A percentile compares a stretch with the other conserved stretches of the same genome.
Evolutionary conservation across 1,139 yeast genomes (phyloP).

Genomic region (Yamadazyma songkhlaensis): DNA sequence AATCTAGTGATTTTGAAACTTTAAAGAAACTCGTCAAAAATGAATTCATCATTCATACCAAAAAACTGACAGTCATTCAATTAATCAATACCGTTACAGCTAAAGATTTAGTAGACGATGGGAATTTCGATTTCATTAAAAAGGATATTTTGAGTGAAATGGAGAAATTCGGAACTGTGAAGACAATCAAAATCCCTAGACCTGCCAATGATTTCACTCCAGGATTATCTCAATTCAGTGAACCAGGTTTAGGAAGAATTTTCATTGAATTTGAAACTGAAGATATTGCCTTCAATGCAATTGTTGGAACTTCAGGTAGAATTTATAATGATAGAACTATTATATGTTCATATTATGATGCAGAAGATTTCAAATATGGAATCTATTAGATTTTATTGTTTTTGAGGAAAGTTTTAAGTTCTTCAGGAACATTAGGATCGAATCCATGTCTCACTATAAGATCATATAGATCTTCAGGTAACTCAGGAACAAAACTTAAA

Average conservation of each 20-base stretch:
- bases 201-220: slow-evolving; percentile 43
- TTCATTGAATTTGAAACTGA: slow-evolving; percentile 61
- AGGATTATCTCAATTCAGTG: slow-evolving; percentile 41
- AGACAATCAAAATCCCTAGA: slow-evolving; percentile 60
- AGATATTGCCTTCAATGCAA: slow-evolving; percentile 55
- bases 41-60: slow-evolving; percentile 26
- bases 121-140: slow-evolving; percentile 46
- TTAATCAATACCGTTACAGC: slow-evolving; percentile 65
- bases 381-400: slow-evolving; percentile 16
- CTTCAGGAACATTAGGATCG: slow-evolving; percentile 49
- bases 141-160: slow-evolving; percentile 56
- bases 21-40: slow-evolving; percentile 33
- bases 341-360: slow-evolving; percentile 61
- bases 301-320: slow-evolving; percentile 64
- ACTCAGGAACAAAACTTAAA: slow-evolving; percentile 73
- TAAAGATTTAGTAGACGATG: slow-evolving; percentile 57
- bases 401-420: slow-evolving; percentile 26
- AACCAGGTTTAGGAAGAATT: slow-evolving; percentile 69
- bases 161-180: slow-evolving; percentile 50
- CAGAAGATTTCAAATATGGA: slow-evolving; percentile 47
- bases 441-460: slow-evolving; percentile 69
- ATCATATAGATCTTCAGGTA: slow-evolving; percentile 69
- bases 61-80: slow-evolving; percentile 56
- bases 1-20: slow-evolving; percentile 30
- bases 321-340: slow-evolving; percentile 69